Percentiles rank a stretch among this genome's conserved stretches.
phyloP scores from a whole-genome alignment of 2,329 filamentous ascomycete genomes.

The Rutstroemia sp. region DNA sequence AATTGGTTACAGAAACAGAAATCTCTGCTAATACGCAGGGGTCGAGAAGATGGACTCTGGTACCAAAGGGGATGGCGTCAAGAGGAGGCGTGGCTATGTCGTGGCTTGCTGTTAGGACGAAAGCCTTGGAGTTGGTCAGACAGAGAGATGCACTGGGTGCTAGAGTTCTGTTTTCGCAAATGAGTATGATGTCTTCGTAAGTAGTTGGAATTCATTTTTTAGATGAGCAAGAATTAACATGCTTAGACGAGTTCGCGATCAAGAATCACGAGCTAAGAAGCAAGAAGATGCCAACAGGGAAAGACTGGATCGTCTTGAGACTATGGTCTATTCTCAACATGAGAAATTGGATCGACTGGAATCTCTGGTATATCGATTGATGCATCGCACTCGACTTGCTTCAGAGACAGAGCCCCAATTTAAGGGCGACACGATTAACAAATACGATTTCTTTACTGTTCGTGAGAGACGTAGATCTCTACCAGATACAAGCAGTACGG shows the following conservation, averaged over 20 bases:
- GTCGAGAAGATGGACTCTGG: constrained; percentile 32
- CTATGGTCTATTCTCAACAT: constrained; percentile 16
- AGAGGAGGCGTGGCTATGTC: constrained; percentile 37
- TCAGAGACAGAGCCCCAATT: neutral
- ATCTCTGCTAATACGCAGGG: constrained; percentile 15
- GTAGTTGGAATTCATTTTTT: constrained; percentile 7
- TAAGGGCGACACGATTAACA: neutral
- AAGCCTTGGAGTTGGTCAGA: constrained; percentile 38
- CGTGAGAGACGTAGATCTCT: neutral
- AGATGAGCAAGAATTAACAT: neutral
- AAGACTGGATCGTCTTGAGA: constrained; percentile 18
- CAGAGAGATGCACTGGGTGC: constrained; percentile 39
- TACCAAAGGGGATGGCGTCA: constrained; percentile 33
- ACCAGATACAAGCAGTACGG: too few relatives aligned
- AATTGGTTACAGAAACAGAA: constrained; percentile 39
- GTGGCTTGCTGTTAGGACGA: constrained; percentile 38
- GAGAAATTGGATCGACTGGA: constrained; percentile 22
- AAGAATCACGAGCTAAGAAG: constrained; percentile 17
- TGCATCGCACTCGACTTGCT: constrained; percentile 7
- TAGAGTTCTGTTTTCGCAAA: constrained; percentile 41
- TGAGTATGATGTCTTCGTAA: constrained; percentile 41
- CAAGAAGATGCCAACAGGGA: constrained; percentile 17
- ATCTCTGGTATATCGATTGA: constrained; percentile 18
- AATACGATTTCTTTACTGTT: neutral
- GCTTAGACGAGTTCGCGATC: constrained; percentile 20